These are phyloP conservation scores for Apophysomyces elegans DNA, from an alignment of 371 early-diverging fungal genomes.

Conservation along the genomic window DNA sequence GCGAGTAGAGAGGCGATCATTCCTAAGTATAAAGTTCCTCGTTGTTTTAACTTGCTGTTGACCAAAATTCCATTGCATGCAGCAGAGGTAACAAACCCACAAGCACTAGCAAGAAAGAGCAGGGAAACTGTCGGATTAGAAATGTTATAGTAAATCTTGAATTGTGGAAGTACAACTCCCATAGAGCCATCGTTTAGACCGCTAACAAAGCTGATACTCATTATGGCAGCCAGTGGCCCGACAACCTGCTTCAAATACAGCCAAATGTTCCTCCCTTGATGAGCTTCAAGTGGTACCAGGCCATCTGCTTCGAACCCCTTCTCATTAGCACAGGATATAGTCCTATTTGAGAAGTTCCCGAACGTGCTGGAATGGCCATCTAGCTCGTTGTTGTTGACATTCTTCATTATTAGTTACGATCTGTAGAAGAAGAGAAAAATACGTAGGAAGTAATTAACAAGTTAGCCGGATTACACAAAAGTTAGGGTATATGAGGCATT, in stretches of 20 bases:
- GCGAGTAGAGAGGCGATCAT: conserved; percentile 13
- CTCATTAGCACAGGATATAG: background rate
- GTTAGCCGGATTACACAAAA: too few species aligned
- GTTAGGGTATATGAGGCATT: too few species aligned
- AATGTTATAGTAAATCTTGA: conserved; percentile 37
- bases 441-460: too few species aligned
- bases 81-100: conserved; percentile 32
- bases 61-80: conserved; percentile 34
- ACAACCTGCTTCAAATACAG: background rate
- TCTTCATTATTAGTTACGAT: too few species aligned
- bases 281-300: too few species aligned
- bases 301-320: background rate
- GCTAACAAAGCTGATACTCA: conserved; percentile 9
- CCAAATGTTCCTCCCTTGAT: background rate
- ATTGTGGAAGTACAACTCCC: conserved; percentile 23
- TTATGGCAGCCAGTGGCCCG: background rate
- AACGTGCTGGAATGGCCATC: background rate
- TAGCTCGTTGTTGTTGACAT: too few species aligned
- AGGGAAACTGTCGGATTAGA: conserved; percentile 32
- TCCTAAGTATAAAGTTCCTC: conserved; percentile 26
- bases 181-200: conserved; percentile 15
- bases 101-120: conserved; percentile 33
- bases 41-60: conserved; percentile 25
- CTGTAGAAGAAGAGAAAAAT: too few species aligned
- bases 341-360: background rate